Evolutionary conservation across 768 basidiomycete genomes (phyloP).

Genomic region (Tricholoma flavovirens): DNA sequence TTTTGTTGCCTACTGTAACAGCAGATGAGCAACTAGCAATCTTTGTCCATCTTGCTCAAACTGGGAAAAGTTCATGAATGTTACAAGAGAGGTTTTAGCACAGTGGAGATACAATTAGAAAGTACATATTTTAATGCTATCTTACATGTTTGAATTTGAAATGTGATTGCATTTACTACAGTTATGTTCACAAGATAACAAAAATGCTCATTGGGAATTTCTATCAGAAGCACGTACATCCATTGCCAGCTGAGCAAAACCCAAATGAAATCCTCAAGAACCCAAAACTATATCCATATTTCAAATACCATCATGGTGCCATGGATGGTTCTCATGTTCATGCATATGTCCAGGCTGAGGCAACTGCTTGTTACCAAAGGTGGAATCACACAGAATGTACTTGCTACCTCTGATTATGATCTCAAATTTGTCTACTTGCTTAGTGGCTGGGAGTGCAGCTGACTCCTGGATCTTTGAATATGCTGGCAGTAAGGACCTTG

Average conservation of each 20-base stretch:
- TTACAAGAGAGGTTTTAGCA: conserved; percentile 25
- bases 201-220: conserved; percentile 14
- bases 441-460: not conserved
- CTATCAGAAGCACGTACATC: conserved; percentile 17
- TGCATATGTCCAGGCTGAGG: conserved; percentile 6
- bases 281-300: conserved; percentile 17
- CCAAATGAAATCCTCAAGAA: conserved; percentile 12
- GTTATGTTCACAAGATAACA: conserved; percentile 15
- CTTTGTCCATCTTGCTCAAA: too few species aligned
- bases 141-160: too few species aligned
- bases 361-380: not conserved
- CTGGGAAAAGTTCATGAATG: not conserved
- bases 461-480: not conserved
- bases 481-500: not conserved
- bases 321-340: conserved; percentile 18
- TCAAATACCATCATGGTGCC: conserved; percentile 4
- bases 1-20: too few species aligned
- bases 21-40: too few species aligned
- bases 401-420: not conserved
- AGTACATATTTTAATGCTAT: conserved; percentile 12
- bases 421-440: too few species aligned
- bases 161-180: too few species aligned
- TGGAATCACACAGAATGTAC: not conserved
- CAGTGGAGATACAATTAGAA: conserved; percentile 25
- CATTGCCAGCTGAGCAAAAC: conserved; percentile 6